Conservation (phyloP, 2,329 filamentous ascomycete species). For the Xylaria multiplex region DNA sequence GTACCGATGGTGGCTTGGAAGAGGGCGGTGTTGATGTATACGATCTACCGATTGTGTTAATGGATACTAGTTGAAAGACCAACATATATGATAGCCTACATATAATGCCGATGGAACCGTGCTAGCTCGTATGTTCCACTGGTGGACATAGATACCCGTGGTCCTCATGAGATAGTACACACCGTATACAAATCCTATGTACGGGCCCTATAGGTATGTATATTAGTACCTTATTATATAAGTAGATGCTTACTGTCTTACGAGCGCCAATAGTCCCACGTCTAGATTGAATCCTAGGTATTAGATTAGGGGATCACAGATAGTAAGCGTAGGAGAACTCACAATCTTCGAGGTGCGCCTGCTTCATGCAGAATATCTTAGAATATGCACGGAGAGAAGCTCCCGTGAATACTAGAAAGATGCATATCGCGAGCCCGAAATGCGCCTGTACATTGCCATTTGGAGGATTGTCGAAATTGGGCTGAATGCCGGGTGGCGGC, state of each 20-base stretch:
- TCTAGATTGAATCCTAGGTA: slow-evolving; percentile 14
- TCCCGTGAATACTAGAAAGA: slow-evolving; percentile 32
- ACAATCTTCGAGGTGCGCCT: slow-evolving; percentile 28
- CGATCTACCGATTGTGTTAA: slow-evolving; percentile 17
- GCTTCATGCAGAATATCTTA: slow-evolving; percentile 13
- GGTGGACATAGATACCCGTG: slow-evolving; percentile 40
- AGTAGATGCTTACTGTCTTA: not conserved
- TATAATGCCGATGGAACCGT: slow-evolving; percentile 35
- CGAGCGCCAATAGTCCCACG: slow-evolving; percentile 18
- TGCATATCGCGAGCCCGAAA: slow-evolving; percentile 36
- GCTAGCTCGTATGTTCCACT: slow-evolving; percentile 40
- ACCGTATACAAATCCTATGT: slow-evolving; percentile 35
- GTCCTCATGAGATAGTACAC: slow-evolving; percentile 32
- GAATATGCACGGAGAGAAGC: slow-evolving; percentile 38
- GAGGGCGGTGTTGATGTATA: slow-evolving; percentile 25
- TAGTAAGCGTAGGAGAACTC: slow-evolving; percentile 4
- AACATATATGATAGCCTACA: slow-evolving; percentile 15
- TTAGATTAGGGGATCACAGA: slow-evolving; percentile 25
- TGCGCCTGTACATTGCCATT: slow-evolving; percentile 37
- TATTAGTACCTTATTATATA: slow-evolving; percentile 1
- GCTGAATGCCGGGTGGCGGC: slow-evolving; percentile 36
- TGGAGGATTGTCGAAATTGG: slow-evolving; percentile 40
- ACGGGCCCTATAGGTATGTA: slow-evolving; percentile 31
- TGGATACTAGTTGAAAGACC: not conserved
- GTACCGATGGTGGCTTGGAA: slow-evolving; percentile 24